Percentiles rank a stretch among this genome's conserved stretches.
Conservation (phyloP, 1,139 yeast species). For the Diutina rugosa region DNA sequence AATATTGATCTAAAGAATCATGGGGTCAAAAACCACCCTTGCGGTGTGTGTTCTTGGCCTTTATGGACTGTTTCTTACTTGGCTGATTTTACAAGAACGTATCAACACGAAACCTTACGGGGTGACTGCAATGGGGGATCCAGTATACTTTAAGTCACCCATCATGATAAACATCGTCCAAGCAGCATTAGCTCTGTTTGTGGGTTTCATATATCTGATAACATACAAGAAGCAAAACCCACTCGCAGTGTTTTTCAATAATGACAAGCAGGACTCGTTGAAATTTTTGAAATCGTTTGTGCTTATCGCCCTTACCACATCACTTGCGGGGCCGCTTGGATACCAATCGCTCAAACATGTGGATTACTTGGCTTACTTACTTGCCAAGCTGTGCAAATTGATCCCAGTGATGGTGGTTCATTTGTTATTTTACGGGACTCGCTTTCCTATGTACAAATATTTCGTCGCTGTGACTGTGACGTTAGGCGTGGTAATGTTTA, state of each 20-base stretch:
- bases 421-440: conserved; percentile 53
- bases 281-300: conserved; percentile 27
- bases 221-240: conserved; percentile 6
- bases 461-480: conserved; percentile 68
- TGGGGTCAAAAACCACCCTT: conserved; percentile 10
- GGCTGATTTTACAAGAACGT: conserved; percentile 47
- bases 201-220: conserved; percentile 50
- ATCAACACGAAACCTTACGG: conserved; percentile 74
- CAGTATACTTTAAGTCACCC: conserved; percentile 57
- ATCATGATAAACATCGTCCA: conserved; percentile 64
- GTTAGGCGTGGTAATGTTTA: conserved; percentile 68
- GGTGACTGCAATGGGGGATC: conserved; percentile 17
- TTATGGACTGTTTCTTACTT: background rate
- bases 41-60: conserved; percentile 27
- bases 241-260: conserved; percentile 13
- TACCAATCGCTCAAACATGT: conserved; percentile 68
- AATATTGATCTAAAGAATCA: background rate
- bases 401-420: conserved; percentile 88
- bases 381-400: conserved; percentile 88
- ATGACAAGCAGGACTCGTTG: conserved; percentile 9
- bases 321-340: conserved; percentile 73
- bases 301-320: conserved; percentile 64
- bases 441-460: conserved; percentile 67
- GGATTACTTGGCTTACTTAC: conserved; percentile 69
- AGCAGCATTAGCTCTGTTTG: conserved; percentile 54